Base-by-base conservation (phyloP, 495 filamentous ascomycete species). In the Podospora pseudocomata region DNA sequence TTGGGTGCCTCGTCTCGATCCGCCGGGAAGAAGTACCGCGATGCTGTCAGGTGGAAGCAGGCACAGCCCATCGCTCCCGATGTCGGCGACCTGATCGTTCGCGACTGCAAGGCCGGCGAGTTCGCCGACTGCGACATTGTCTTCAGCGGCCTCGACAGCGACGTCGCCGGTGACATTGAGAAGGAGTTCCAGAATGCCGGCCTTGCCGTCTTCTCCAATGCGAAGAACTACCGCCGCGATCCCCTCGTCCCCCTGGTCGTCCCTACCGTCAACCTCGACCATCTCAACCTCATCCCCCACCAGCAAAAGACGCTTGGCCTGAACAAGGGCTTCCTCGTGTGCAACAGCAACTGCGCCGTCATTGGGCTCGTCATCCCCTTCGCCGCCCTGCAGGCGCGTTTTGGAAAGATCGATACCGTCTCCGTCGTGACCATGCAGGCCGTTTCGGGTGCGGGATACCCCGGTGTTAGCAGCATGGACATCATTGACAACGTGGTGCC, bases 271-370 rank as follows among this genome's bases (percentile, higher is more conserved):
- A 95, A 94, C 80, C 85, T 91, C 15, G 77, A 83, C n/a, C 91
- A 95, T 77, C 81, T 95, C 71, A 84, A 88, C 75, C 79, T 93
- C 65, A 92, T 95, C 72, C 90, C 89, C 16, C 86, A 92, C 77
- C 91, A 95, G 80, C 84, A 88, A 57, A 82, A 84, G 73, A 81
- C 88, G 5, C 86, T 88, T 70, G 80, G 79, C n/a, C 80, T 92
- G 54, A 80, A 88, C 65, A 91, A 90, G 77, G 92, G 92, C 16
- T 93, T 94, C 78, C 77, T 95, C 64, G 90, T 94, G 56, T 94
- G 91, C 83, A 95, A 95, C 81, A 93, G 91, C 66, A 95, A 96
- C 82, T 96, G 92, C 80, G 91, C 91, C 23, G 93, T 94, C 65
- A 94, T 94, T 73, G 92, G 92, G 19, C 85, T 95, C 63, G 92